phyloP scores from a whole-genome alignment of 805 yeast genomes.

The Scheffersomyces amazonensis region DNA sequence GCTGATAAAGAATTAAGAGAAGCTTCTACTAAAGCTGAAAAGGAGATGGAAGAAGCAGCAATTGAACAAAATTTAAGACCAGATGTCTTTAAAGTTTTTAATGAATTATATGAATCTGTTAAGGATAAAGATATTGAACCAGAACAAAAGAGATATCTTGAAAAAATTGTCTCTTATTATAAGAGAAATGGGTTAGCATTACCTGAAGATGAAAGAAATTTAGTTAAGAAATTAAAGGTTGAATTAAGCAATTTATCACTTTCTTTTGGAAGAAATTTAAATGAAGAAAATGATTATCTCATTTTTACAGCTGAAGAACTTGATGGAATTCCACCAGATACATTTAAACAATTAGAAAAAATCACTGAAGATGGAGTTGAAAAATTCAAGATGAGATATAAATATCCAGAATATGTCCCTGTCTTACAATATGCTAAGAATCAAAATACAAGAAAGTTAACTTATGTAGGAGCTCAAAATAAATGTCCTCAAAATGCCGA shows the following conservation, averaged over 20 bases:
- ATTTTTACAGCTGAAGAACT: slow-evolving; percentile 63
- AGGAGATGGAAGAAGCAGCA: slow-evolving; percentile 49
- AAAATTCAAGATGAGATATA: slow-evolving; percentile 63
- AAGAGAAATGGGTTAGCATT: slow-evolving; percentile 70
- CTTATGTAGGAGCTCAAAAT: slow-evolving; percentile 65
- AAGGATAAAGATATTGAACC: slow-evolving; percentile 37
- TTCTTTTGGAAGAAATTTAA: slow-evolving; percentile 61
- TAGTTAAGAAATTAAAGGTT: slow-evolving; percentile 57
- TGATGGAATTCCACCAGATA: slow-evolving; percentile 69
- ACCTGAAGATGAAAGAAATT: slow-evolving; percentile 50
- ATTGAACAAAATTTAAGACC: slow-evolving; percentile 66
- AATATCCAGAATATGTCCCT: slow-evolving; percentile 78
- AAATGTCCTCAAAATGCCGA: slow-evolving; percentile 64
- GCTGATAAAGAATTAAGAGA: slow-evolving; percentile 63
- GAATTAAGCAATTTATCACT: slow-evolving; percentile 56
- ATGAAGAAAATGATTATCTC: slow-evolving; percentile 65
- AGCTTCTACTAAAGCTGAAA: slow-evolving; percentile 65
- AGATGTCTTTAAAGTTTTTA: slow-evolving; percentile 51
- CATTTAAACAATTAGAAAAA: slow-evolving; percentile 54
- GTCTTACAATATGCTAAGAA: slow-evolving; percentile 68
- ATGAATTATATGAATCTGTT: slow-evolving; percentile 43
- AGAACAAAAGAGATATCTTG: slow-evolving; percentile 56
- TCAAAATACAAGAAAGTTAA: slow-evolving; percentile 63
- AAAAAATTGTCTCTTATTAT: slow-evolving; percentile 54
- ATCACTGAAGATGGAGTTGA: slow-evolving; percentile 40